phyloP scores from a whole-genome alignment of 495 filamentous ascomycete genomes.

The Xanthoparmelia taractica region DNA sequence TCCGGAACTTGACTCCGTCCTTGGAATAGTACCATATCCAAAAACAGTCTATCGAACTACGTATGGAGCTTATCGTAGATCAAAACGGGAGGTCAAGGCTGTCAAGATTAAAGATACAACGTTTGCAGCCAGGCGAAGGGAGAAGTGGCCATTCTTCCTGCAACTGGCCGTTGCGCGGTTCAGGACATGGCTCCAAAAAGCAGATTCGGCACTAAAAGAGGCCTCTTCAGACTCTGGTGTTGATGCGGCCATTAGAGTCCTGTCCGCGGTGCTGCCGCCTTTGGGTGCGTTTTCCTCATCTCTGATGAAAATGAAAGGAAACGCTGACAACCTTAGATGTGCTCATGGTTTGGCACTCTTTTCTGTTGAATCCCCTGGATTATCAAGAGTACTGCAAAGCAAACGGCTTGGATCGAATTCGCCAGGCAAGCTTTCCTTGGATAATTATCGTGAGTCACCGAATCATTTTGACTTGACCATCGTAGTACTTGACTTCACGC shows the following conservation, averaged over 20 bases:
- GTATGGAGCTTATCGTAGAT: not conserved
- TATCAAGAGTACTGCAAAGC: not conserved
- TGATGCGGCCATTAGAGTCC: not conserved
- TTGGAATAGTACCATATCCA: not conserved
- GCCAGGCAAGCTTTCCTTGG: not conserved
- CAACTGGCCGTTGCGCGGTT: constrained; percentile 1
- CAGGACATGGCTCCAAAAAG: not conserved
- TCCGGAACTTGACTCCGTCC: not conserved
- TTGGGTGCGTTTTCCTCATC: too few relatives aligned
- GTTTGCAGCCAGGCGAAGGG: not conserved
- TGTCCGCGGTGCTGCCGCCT: too few relatives aligned
- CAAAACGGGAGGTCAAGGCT: not conserved
- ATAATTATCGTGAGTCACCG: not conserved
- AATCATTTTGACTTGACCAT: too few relatives aligned
- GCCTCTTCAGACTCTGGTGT: not conserved
- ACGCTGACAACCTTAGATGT: too few relatives aligned
- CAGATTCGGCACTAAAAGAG: not conserved
- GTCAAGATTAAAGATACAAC: too few relatives aligned
- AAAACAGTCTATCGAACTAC: not conserved
- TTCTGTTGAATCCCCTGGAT: not conserved
- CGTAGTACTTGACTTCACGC: too few relatives aligned
- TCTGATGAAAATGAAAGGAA: too few relatives aligned
- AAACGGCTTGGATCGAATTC: not conserved
- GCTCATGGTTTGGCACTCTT: constrained; percentile 5
- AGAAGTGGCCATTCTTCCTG: constrained; percentile 5